Percentiles rank a stretch among this genome's conserved stretches.
Conservation (phyloP, 305 asterid genomes). For the Fraxinus platypoda region DNA sequence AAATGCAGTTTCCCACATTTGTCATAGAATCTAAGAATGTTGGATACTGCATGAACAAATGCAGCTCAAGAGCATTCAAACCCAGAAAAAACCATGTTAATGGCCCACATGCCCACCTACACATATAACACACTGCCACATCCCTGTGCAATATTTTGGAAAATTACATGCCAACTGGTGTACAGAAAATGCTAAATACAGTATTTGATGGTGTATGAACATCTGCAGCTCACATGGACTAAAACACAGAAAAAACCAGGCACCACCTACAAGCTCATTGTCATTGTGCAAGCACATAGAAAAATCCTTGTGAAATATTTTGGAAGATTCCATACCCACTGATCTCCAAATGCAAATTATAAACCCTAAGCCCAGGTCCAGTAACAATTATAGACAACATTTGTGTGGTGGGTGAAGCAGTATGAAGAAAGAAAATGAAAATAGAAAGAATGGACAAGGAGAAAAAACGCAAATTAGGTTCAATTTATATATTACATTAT, state of each 20-base stretch:
- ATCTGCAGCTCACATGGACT: neutral
- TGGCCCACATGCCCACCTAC: neutral
- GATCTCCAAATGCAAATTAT: neutral
- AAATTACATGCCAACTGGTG: neutral
- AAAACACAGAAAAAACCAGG: neutral
- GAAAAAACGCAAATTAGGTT: neutral
- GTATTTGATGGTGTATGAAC: neutral
- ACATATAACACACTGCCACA: neutral
- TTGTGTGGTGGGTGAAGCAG: neutral
- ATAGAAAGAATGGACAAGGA: neutral
- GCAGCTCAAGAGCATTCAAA: neutral
- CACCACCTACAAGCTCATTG: neutral
- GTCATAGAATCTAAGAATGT: neutral
- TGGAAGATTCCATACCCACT: neutral
- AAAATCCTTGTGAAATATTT: neutral
- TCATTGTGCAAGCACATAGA: neutral
- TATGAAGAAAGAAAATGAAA: neutral
- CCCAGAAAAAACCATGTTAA: neutral
- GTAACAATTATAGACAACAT: neutral
- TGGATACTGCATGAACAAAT: neutral
- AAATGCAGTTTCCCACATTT: neutral
- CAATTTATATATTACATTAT: neutral
- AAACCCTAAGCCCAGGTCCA: neutral
- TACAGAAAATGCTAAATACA: neutral
- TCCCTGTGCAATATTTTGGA: neutral